A percentile compares a stretch with the other conserved stretches of the same genome.
Conservation (phyloP, 495 filamentous ascomycete genomes). For the Parathielavia hyrcaniae region DNA sequence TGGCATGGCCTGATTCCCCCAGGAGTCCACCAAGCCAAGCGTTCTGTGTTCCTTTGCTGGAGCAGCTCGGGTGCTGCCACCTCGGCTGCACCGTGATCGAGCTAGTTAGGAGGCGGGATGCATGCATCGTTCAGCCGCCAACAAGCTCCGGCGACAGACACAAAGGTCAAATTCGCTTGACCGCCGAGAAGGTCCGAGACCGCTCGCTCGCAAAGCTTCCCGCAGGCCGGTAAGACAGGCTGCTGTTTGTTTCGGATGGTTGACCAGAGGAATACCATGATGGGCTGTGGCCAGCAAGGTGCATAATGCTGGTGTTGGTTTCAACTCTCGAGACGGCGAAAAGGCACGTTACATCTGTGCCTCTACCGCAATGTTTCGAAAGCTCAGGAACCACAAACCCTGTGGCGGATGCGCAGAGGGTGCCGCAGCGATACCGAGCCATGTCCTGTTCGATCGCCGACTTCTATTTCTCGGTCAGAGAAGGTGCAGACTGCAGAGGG, state of each 20-base stretch:
- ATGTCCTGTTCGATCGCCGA: background rate
- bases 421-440: background rate
- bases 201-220: background rate
- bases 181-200: no score
- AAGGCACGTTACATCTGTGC: slow-evolving; percentile 8
- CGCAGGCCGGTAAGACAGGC: background rate
- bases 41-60: background rate
- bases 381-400: slow-evolving; percentile 6
- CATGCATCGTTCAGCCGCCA: background rate
- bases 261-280: background rate
- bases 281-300: background rate
- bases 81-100: background rate
- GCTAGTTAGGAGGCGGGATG: background rate
- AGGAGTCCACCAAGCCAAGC: background rate
- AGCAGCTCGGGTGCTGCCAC: background rate
- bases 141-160: background rate
- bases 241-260: background rate
- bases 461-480: background rate
- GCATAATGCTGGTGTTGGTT: background rate
- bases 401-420: slow-evolving; percentile 2
- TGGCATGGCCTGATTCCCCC: slow-evolving; percentile 9
- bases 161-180: background rate
- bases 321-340: background rate
- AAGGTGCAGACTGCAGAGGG: background rate
- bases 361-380: background rate